Evolutionary conservation across 2,329 filamentous ascomycete genomes (phyloP).

Genomic region (Ceratocystis alfenasii): DNA sequence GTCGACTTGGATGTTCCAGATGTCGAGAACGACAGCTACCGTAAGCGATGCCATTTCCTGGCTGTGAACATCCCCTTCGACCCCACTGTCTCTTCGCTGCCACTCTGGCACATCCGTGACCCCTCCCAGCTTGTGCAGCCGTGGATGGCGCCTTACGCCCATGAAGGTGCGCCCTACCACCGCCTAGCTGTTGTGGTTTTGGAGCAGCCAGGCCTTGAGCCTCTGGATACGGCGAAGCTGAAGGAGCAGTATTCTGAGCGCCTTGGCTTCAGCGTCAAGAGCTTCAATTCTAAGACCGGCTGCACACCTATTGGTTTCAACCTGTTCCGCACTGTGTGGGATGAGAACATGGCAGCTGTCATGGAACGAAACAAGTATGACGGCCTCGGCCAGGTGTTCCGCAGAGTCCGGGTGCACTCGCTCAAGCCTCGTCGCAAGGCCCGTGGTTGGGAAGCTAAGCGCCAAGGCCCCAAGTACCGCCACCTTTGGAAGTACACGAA

Average conservation of each 20-base stretch:
- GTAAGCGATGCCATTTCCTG: constrained; percentile 75
- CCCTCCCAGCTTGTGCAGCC: constrained; percentile 58
- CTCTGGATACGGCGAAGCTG: constrained; percentile 47
- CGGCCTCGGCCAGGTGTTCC: constrained; percentile 74
- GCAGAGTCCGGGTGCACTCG: constrained; percentile 61
- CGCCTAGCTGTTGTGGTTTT: constrained; percentile 73
- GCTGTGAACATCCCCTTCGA: constrained; percentile 51
- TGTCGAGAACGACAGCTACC: constrained; percentile 60
- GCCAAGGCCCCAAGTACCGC: constrained; percentile 52
- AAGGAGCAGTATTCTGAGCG: constrained; percentile 42
- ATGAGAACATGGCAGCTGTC: constrained; percentile 73
- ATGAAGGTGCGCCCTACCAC: constrained; percentile 87
- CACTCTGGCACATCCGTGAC: constrained; percentile 49
- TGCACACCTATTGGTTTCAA: constrained; percentile 68
- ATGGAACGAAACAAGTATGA: constrained; percentile 68
- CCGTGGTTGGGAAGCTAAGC: constrained; percentile 55
- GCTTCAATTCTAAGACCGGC: constrained; percentile 57
- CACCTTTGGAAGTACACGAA: constrained; percentile 54
- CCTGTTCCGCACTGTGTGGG: constrained; percentile 82
- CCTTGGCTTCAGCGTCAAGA: constrained; percentile 62
- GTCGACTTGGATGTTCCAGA: constrained; percentile 86
- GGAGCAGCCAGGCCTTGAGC: constrained; percentile 56
- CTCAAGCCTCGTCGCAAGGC: constrained; percentile 50
- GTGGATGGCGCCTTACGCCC: constrained; percentile 76
- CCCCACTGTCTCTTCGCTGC: constrained; percentile 46